Conservation (phyloP, 108 stramenopile species). For the Seminavis robusta region DNA sequence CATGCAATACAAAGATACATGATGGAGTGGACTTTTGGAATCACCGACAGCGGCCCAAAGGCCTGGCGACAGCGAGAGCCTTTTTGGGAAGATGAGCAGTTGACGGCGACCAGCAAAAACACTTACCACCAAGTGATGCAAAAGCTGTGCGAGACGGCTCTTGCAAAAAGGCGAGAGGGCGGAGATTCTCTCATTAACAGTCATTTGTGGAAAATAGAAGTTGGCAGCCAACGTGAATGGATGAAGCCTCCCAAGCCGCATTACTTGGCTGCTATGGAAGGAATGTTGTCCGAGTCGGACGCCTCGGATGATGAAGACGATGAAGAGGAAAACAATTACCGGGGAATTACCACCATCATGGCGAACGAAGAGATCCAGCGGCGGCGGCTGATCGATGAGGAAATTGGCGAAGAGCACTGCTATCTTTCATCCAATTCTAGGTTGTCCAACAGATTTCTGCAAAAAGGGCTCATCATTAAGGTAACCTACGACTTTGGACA, state of each 20-base stretch:
- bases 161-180: conserved; percentile 15
- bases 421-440: background rate
- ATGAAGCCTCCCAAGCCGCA: conserved; percentile 5
- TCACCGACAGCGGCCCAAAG: conserved; percentile 16
- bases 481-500: conserved; percentile 32
- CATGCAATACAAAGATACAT: too few species aligned
- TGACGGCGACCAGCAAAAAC: conserved; percentile 18
- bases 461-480: conserved; percentile 7
- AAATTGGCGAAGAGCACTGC: background rate
- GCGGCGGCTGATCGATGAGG: background rate
- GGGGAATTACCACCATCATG: background rate
- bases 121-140: conserved; percentile 22
- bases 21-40: conserved; percentile 24
- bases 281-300: conserved; percentile 1
- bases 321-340: conserved; percentile 14
- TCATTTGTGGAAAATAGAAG: conserved; percentile 31
- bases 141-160: conserved; percentile 25
- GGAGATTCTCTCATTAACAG: conserved; percentile 24
- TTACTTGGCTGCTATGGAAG: background rate
- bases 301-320: conserved; percentile 12
- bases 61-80: conserved; percentile 15
- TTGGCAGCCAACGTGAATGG: conserved; percentile 11
- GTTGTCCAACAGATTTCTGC: conserved; percentile 10
- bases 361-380: background rate
- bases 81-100: conserved; percentile 24